These are phyloP conservation scores for Lasiosphaeriaceae sp. DNA, from an alignment of 495 filamentous ascomycete genomes.

Conservation along the genomic window DNA sequence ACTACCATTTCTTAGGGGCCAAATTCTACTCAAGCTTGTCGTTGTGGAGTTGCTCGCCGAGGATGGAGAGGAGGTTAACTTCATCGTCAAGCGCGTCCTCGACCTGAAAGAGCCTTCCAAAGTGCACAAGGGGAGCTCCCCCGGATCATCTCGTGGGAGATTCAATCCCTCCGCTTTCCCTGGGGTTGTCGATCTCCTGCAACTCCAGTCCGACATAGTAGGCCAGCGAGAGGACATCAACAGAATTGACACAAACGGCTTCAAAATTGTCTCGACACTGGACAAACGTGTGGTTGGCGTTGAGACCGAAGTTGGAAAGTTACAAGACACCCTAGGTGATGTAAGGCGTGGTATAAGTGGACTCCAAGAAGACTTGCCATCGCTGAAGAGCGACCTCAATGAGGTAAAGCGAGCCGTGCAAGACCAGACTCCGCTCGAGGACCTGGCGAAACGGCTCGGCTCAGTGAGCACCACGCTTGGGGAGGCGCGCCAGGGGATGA, in stretches of 20 bases:
- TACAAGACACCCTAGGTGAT: conserved; percentile 13
- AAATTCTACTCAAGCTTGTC: conserved; percentile 21
- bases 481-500: conserved; percentile 3
- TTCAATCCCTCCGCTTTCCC: neutral
- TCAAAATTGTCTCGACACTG: conserved; percentile 29
- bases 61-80: conserved; percentile 11
- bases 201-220: conserved; percentile 23
- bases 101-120: conserved; percentile 20
- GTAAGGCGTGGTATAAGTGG: conserved; percentile 14
- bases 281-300: conserved; percentile 24
- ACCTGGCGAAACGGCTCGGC: conserved; percentile 16
- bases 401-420: conserved; percentile 13
- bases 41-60: conserved; percentile 16
- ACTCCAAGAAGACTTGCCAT: conserved; percentile 17
- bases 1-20: conserved; percentile 18
- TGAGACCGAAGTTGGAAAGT: conserved; percentile 22
- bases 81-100: conserved; percentile 28
- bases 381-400: conserved; percentile 17
- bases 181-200: conserved; percentile 7
- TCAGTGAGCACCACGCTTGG: neutral
- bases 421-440: conserved; percentile 3
- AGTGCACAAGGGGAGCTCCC: neutral
- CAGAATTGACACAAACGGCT: conserved; percentile 29
- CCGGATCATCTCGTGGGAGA: neutral
- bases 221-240: conserved; percentile 30